Base-by-base conservation (phyloP, 2,329 filamentous ascomycete genomes). In the Neonectria faginata region DNA sequence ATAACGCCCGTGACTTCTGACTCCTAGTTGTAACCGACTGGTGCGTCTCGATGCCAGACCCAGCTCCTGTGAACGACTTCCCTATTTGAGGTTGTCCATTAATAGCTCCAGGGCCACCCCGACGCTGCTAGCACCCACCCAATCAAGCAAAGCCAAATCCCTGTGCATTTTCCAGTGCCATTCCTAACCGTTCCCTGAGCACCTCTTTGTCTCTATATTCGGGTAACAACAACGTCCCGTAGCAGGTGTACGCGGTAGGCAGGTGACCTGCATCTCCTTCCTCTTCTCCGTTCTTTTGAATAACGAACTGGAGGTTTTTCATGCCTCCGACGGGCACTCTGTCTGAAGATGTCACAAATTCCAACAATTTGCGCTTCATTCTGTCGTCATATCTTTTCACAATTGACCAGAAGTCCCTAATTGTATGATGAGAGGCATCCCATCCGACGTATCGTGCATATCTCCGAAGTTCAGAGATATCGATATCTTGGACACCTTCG, bases 281-380 rank as follows among this genome's bases (percentile, higher is more conserved):
- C 68, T 87, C 91, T 59, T 89, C 84, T 16, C 92, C 89, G 74
- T 94, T 93, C 73, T 87, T 89, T 78, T 95, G 91, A 47, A 99
- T 86, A 14, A 92, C 88, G 78, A 98, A 98, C 73, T 92, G 89
- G 51, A 98, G 82, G 71, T 92, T 93, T 67, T 88, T 86, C 74
- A 94, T 89, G 3, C 96, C 96, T 20, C 92, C 94, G 0, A 97
- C 92, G 0, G 96, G 96, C 2, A 98, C 88, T 2, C 96, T 87
- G 75, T 97, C 94, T 72, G 91, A 95, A 0, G 95, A 95, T 14
- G 96, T 99, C 31, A 99, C 94, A 74, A 99, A 99, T 77, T 97
- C 94, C 33, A 99, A 84, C 36, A 99, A 81, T 72, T 88, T 89
- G 57, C 89, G 87, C 78, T 91, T 91, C 83, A 94, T 91, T 48